phyloP scores from a whole-genome alignment of 306 rosid species.

The Pterocarpus santalinus region DNA sequence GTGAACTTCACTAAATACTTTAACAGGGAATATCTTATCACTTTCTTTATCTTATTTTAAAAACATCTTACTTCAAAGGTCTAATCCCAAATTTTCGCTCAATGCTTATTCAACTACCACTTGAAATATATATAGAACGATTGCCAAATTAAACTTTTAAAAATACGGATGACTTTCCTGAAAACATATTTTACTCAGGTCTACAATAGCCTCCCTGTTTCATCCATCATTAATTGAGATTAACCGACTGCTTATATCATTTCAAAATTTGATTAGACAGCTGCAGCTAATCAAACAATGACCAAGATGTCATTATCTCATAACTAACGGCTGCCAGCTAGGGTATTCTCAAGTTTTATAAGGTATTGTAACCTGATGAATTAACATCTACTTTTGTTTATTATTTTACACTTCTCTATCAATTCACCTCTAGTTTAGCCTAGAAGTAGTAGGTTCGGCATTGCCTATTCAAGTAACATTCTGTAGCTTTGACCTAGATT shows the following conservation, averaged over 20 bases:
- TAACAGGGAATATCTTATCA: too few relatives aligned
- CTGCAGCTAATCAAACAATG: neutral
- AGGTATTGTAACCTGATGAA: neutral
- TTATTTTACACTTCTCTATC: neutral
- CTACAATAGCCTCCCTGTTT: neutral
- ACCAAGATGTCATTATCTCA: conserved; percentile 8
- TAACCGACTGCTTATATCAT: neutral
- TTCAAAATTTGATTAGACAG: neutral
- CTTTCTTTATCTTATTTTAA: too few relatives aligned
- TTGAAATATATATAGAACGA: too few relatives aligned
- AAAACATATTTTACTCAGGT: neutral
- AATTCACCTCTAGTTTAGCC: neutral
- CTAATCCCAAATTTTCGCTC: too few relatives aligned
- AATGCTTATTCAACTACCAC: too few relatives aligned
- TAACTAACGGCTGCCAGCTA: neutral
- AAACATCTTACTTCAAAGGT: too few relatives aligned
- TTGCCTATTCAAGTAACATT: neutral
- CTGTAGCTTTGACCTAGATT: neutral
- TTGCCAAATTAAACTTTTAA: too few relatives aligned
- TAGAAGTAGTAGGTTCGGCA: neutral
- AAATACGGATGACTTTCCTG: neutral
- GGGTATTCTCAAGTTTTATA: neutral
- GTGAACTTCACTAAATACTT: too few relatives aligned
- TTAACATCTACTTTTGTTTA: neutral
- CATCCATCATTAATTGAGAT: conserved; percentile 7